Percentiles rank a stretch among this genome's conserved stretches.
phyloP scores from a whole-genome alignment of 768 basidiomycete species.

The Leccinum pellstonianum region DNA sequence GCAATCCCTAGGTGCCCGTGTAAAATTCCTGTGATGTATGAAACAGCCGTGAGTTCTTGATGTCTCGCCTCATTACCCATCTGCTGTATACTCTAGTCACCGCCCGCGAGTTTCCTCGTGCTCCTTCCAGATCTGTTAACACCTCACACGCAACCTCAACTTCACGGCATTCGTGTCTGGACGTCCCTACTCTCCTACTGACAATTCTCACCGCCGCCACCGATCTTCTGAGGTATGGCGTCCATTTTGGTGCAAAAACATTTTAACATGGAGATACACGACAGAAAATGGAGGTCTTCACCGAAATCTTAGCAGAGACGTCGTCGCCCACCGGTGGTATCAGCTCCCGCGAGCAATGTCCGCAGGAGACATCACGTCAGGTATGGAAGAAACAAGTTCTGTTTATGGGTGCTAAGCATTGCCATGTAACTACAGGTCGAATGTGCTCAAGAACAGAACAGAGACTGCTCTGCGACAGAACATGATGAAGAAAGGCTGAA shows the following conservation, averaged over 20 bases:
- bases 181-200: background rate
- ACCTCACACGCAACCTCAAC: slow-evolving; percentile 8
- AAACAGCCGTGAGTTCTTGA: background rate
- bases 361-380: no score
- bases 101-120: background rate
- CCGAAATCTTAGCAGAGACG: no score
- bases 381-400: background rate
- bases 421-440: background rate
- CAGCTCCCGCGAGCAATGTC: no score
- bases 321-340: no score
- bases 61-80: slow-evolving; percentile 5
- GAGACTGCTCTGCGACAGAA: background rate
- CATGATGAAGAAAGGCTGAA: background rate
- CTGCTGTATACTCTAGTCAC: slow-evolving; percentile 8
- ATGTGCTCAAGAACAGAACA: background rate
- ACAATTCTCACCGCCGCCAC: background rate
- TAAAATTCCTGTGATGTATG: slow-evolving; percentile 1
- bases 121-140: background rate
- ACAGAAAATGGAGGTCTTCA: no score
- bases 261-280: background rate
- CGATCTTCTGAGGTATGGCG: slow-evolving; percentile 7
- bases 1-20: no score
- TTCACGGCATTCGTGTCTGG: slow-evolving; percentile 7
- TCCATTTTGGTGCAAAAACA: background rate
- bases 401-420: background rate